Evolutionary conservation across 2,329 filamentous ascomycete species (phyloP).

Genomic region (Calonectria pteridis): DNA sequence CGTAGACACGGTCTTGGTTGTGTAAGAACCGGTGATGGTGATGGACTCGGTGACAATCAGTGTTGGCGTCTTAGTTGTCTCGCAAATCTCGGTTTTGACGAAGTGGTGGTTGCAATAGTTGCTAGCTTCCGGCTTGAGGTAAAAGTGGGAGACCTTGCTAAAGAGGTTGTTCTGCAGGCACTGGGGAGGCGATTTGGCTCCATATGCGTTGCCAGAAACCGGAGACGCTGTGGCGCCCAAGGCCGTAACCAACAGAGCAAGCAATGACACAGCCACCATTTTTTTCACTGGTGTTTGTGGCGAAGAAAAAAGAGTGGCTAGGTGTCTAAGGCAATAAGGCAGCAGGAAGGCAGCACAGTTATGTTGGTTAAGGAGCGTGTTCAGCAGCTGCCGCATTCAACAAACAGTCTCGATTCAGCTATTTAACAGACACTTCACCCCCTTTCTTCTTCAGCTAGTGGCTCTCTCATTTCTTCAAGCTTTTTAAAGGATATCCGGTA

Average conservation of each 20-base stretch:
- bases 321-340: not conserved
- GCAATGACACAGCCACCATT: not conserved
- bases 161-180: not conserved
- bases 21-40: not conserved
- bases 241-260: not conserved
- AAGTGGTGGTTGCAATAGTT: not conserved
- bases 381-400: not conserved
- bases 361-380: not conserved
- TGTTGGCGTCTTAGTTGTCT: not conserved
- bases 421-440: not conserved
- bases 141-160: not conserved
- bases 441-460: not conserved
- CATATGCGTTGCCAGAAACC: not conserved
- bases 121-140: not conserved
- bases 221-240: not conserved
- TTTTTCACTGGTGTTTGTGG: not conserved
- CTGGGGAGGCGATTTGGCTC: not conserved
- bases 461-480: not conserved
- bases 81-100: not conserved
- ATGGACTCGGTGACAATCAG: not conserved
- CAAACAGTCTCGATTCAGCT: not conserved
- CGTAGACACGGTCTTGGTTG: not conserved
- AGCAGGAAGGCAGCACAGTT: not conserved
- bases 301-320: not conserved
- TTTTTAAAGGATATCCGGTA: not conserved